Evolutionary conservation across 768 basidiomycete genomes (phyloP).

Genomic region (Mrakia blollopis): DNA sequence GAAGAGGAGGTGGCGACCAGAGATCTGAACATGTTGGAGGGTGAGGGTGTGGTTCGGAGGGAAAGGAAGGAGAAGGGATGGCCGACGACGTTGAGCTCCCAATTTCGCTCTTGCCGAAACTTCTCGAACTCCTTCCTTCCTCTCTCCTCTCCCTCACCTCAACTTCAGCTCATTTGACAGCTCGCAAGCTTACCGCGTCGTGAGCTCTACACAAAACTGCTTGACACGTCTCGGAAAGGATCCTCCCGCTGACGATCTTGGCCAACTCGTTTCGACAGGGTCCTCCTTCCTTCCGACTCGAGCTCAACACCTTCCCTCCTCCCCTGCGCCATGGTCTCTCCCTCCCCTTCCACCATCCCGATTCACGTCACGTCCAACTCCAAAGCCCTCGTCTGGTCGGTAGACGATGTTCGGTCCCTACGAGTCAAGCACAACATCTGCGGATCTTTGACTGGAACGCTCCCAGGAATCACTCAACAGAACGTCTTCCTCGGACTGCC

Average conservation of each 20-base stretch:
- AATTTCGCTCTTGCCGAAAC: background rate
- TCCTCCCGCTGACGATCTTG: background rate
- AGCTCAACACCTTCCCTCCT: conserved; percentile 5
- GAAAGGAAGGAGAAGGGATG: background rate
- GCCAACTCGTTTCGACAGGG: background rate
- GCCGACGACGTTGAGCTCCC: conserved; percentile 1
- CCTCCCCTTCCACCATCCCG: conserved; percentile 14
- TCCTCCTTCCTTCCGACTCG: background rate
- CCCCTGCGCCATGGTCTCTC: background rate
- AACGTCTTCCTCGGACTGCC: conserved; percentile 95
- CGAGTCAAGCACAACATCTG: conserved; percentile 77
- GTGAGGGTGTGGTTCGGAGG: background rate
- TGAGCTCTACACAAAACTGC: background rate
- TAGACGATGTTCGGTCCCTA: conserved; percentile 63
- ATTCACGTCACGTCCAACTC: conserved; percentile 27
- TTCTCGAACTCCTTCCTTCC: background rate
- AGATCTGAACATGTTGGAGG: background rate
- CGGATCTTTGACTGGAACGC: conserved; percentile 79
- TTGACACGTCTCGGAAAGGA: background rate
- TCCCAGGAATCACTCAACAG: conserved; percentile 91
- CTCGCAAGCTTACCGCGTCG: background rate
- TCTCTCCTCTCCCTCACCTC: background rate
- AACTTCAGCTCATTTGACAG: background rate
- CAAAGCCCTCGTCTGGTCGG: conserved; percentile 29
- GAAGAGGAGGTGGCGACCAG: background rate